Conservation (phyloP, 805 yeast genomes). For the Wickerhamomyces sydowiorum region DNA sequence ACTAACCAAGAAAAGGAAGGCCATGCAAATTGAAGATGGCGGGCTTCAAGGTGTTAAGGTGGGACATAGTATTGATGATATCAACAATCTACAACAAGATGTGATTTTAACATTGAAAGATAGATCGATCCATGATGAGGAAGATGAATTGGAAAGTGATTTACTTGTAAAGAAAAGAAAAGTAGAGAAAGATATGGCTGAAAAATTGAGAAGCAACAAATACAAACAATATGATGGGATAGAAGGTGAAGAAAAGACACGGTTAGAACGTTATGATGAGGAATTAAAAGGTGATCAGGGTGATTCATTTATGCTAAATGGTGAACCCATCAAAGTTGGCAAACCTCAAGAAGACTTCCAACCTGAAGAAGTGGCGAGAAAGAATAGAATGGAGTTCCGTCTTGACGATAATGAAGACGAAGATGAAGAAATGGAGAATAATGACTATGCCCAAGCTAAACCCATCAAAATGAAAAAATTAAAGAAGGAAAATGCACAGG, state of each 20-base stretch:
- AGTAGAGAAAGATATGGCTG: constrained; percentile 10
- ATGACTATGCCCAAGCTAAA: constrained; percentile 20
- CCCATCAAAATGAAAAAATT: constrained; percentile 26
- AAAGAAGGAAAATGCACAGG: constrained; percentile 14
- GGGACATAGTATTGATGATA: constrained; percentile 12
- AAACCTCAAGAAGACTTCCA: background rate
- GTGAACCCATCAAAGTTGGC: constrained; percentile 2
- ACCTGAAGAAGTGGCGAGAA: background rate
- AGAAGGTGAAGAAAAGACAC: constrained; percentile 10
- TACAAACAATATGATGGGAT: constrained; percentile 3
- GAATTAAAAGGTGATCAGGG: constrained; percentile 4
- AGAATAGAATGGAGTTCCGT: constrained; percentile 6
- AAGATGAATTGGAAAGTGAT: constrained; percentile 19
- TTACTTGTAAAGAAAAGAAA: constrained; percentile 10
- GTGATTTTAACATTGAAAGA: constrained; percentile 21
- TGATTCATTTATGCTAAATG: constrained; percentile 13
- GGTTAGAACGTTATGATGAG: constrained; percentile 13
- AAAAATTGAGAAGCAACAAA: constrained; percentile 7
- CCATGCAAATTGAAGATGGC: background rate
- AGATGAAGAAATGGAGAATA: constrained; percentile 4
- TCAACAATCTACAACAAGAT: constrained; percentile 4
- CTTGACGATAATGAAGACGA: constrained; percentile 9
- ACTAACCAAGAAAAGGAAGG: background rate
- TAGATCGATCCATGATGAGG: constrained; percentile 13
- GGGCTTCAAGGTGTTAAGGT: constrained; percentile 12